A percentile compares a stretch with the other conserved stretches of the same genome.
These are phyloP conservation scores for Candida succiphila DNA, from an alignment of 805 yeast genomes.

Conservation along the genomic window DNA sequence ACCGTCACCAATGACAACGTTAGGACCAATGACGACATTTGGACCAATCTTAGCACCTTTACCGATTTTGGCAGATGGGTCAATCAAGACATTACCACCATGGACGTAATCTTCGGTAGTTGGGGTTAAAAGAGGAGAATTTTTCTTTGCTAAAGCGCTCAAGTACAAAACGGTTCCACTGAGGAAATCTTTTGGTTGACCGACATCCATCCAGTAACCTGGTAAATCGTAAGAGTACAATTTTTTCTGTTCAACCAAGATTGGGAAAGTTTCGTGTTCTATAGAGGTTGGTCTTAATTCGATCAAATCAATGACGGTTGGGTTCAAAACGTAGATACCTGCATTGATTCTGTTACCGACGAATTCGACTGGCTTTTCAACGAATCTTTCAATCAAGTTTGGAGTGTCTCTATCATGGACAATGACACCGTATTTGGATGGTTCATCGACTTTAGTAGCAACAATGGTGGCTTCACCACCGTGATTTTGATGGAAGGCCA, in stretches of 20 bases:
- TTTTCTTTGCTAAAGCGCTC: constrained; percentile 74
- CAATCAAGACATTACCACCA: constrained; percentile 90
- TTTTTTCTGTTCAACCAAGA: constrained; percentile 77
- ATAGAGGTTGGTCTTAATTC: constrained; percentile 98
- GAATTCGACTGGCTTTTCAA: constrained; percentile 98
- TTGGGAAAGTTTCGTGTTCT: constrained; percentile 99
- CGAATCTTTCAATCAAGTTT: constrained; percentile 95
- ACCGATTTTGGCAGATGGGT: constrained; percentile 90
- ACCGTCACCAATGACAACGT: constrained; percentile 93
- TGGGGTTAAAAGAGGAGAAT: constrained; percentile 56
- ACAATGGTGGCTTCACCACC: constrained; percentile 98
- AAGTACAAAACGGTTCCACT: constrained; percentile 92
- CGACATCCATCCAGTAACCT: constrained; percentile 99
- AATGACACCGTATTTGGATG: constrained; percentile 98
- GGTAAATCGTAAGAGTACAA: constrained; percentile 94
- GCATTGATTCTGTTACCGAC: constrained; percentile 99
- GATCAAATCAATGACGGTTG: constrained; percentile 90
- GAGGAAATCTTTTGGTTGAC: constrained; percentile 99
- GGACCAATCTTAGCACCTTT: constrained; percentile 96
- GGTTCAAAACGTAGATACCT: constrained; percentile 97
- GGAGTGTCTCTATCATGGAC: constrained; percentile 94
- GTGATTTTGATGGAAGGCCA: constrained; percentile 86
- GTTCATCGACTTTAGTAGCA: constrained; percentile 99
- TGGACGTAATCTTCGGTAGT: constrained; percentile 59
- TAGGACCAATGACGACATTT: constrained; percentile 95